Evolutionary conservation across 495 filamentous ascomycete species (phyloP).

Genomic region (Podospora comata): DNA sequence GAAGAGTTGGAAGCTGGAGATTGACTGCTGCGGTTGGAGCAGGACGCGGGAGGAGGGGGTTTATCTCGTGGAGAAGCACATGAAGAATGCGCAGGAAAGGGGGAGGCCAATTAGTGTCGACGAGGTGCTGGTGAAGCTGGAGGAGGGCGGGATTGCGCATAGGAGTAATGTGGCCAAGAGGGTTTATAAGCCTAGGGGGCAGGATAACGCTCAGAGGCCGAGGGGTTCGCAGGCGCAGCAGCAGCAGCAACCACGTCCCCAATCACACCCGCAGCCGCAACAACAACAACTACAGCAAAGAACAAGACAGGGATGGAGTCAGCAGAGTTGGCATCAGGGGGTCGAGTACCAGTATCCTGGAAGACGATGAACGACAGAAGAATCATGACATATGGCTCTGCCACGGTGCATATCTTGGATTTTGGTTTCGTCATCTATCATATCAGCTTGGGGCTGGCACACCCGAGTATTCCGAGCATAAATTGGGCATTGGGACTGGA

Average conservation of each 20-base stretch:
- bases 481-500: background rate
- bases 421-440: background rate
- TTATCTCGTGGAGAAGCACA: background rate
- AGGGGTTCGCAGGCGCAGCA: background rate
- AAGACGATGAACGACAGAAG: background rate
- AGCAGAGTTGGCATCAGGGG: background rate
- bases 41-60: background rate
- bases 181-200: background rate
- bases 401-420: background rate
- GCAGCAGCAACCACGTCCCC: background rate
- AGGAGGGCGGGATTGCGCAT: background rate
- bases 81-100: background rate
- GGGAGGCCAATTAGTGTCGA: background rate
- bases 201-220: background rate
- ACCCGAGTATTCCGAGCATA: background rate
- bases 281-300: background rate
- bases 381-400: background rate
- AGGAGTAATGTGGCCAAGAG: background rate
- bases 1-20: background rate
- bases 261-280: background rate
- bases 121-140: conserved; percentile 4
- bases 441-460: background rate
- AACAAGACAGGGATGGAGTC: background rate
- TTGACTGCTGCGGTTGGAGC: conserved; percentile 5
- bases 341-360: background rate